Base-by-base conservation (phyloP, 257 asterid species). In the Gardenia jasminoides region DNA sequence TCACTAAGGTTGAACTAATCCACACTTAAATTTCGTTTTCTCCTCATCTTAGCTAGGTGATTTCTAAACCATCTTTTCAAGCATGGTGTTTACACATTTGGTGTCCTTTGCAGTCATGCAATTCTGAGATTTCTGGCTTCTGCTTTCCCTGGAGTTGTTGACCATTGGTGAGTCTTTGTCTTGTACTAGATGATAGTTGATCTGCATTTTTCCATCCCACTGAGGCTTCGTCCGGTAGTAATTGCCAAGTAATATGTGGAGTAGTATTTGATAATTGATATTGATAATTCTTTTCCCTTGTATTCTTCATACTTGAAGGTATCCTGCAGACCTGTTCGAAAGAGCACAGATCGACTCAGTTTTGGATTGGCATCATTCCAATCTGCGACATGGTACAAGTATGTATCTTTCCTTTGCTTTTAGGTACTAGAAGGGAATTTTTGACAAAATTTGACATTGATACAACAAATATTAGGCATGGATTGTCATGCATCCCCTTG, bases 121-220 rank as follows among this genome's bases (percentile, higher is more conserved):
- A 92, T 96, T 86, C 80, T 96, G 80, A 87, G 80, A 43, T 96
- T 92, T 82, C 87, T 96, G 88, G 92, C 97, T 78, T 80, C 74
- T 79, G 93, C 85, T 39, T 93, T 86, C 83, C 97, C 99, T 8
- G 94, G 94, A 86, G 94, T 93, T 82, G 90, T 97, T 72, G 98
- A 96, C 89, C 98, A 96, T 86, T 96, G 99, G 98, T 93, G 85
- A 82, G 96, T 87, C 80, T 61, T 11, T 30, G 54, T 79, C 52
- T 46, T 78, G 36, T 15, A 10, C 9, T n/a, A 20, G 68, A 31
- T 61, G 15, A 19, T 9, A 47, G 52, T 52, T 52, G 22, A 52
- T 15, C 24, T 16, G 58, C 22, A 52, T 52, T 13, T 50, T 16
- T 52, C 58, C 58, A 52, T 52, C 58, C 58, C 58, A 52, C 58